A percentile compares a stretch with the other conserved stretches of the same genome.
Evolutionary conservation across 148 eudicot species (phyloP).

Genomic region (Rhododendron henanense): DNA sequence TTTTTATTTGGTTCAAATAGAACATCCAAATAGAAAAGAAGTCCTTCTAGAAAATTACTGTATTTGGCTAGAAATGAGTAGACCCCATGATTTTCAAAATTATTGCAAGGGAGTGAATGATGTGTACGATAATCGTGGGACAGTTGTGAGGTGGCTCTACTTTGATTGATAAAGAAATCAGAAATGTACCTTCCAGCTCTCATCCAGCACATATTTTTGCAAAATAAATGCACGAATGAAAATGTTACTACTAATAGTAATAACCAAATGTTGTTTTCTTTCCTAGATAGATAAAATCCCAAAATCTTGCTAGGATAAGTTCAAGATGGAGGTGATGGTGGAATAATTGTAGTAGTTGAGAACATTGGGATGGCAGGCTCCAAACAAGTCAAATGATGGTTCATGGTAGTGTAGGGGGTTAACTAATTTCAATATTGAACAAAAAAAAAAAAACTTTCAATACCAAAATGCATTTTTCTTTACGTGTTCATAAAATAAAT

Average conservation of each 20-base stretch:
- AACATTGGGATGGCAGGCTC: not conserved
- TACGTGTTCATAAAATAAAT: not conserved
- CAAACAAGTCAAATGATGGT: not conserved
- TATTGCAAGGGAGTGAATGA: not conserved
- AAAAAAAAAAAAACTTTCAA: no score
- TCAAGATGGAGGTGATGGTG: not conserved
- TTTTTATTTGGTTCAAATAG: not conserved
- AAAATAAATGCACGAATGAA: not conserved
- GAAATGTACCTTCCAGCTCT: not conserved
- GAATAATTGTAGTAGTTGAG: not conserved
- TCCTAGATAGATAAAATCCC: not conserved
- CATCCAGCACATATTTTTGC: not conserved
- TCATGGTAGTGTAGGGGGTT: not conserved
- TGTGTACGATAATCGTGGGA: not conserved
- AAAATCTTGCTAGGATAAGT: not conserved
- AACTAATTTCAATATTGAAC: not conserved
- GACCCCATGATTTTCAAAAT: not conserved
- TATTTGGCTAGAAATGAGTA: no score
- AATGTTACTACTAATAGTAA: not conserved
- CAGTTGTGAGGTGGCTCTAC: not conserved
- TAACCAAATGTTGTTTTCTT: no score
- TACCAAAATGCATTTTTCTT: not conserved
- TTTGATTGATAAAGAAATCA: not conserved
- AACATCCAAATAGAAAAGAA: no score
- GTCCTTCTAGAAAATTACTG: not conserved